These are phyloP conservation scores for Spathaspora hagerdaliae DNA, from an alignment of 805 yeast species.

Conservation along the genomic window DNA sequence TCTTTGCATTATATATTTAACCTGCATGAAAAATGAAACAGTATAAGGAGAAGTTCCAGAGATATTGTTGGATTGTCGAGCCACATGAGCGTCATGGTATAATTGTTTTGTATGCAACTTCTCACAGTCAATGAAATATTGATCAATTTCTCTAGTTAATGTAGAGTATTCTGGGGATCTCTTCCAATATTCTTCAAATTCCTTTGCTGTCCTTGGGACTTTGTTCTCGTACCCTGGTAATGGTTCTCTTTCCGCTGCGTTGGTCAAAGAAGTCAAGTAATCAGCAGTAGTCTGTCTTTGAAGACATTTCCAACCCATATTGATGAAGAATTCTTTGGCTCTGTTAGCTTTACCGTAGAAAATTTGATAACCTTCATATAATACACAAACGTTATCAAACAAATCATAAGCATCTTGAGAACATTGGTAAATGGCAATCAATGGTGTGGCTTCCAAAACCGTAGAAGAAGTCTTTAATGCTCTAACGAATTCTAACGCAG, in stretches of 20 bases:
- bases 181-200: constrained; percentile 56
- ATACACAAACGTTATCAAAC: constrained; percentile 43
- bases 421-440: constrained; percentile 55
- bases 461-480: constrained; percentile 60
- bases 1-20: constrained; percentile 48
- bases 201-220: constrained; percentile 53
- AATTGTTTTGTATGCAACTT: constrained; percentile 8
- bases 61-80: constrained; percentile 37
- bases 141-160: constrained; percentile 40
- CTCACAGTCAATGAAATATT: constrained; percentile 25
- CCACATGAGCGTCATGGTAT: constrained; percentile 18
- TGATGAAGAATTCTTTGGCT: constrained; percentile 45
- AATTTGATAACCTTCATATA: constrained; percentile 45
- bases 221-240: constrained; percentile 49
- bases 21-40: too few species aligned
- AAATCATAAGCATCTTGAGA: constrained; percentile 45
- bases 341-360: constrained; percentile 39
- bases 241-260: too few species aligned
- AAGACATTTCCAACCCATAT: too few species aligned
- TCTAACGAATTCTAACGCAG: constrained; percentile 69
- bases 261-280: too few species aligned
- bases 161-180: constrained; percentile 44
- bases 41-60: constrained; percentile 29
- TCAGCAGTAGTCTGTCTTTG: constrained; percentile 63
- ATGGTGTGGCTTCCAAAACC: constrained; percentile 44